Evolutionary conservation across 176 grass and related monocot species (phyloP).

Genomic region (Ensete ventricosum): DNA sequence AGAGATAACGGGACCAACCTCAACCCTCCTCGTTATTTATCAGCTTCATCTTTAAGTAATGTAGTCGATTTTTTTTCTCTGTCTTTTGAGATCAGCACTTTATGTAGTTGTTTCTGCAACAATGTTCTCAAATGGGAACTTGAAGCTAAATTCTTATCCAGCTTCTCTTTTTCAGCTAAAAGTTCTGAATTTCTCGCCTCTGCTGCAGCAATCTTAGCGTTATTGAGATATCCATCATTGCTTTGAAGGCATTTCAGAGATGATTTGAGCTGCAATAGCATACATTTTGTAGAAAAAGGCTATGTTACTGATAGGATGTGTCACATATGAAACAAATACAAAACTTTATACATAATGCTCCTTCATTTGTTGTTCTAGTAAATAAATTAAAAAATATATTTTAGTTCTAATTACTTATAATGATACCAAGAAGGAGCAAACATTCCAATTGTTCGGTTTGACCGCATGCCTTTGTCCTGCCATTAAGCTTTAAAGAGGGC

Average conservation of each 20-base stretch:
- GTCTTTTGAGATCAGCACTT: constrained; percentile 30
- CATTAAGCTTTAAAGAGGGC: too few species aligned
- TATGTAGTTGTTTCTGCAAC: constrained; percentile 70
- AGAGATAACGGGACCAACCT: background rate
- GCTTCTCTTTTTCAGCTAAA: constrained; percentile 47
- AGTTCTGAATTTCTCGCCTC: constrained; percentile 62
- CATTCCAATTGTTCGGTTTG: too few species aligned
- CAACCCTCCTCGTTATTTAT: background rate
- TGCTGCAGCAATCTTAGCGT: constrained; percentile 37
- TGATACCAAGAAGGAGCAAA: too few species aligned
- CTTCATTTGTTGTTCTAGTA: too few species aligned
- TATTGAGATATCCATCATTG: constrained; percentile 30
- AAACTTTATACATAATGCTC: background rate
- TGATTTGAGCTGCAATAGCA: constrained; percentile 49
- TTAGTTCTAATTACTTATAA: too few species aligned
- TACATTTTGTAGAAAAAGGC: background rate
- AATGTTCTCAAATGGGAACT: constrained; percentile 44
- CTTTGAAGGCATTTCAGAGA: constrained; percentile 42
- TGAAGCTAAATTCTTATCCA: constrained; percentile 44
- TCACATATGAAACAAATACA: background rate
- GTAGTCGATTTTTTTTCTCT: background rate
- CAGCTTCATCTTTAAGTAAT: background rate
- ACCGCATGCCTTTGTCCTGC: too few species aligned
- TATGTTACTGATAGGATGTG: background rate
- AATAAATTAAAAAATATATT: too few species aligned